phyloP scores from a whole-genome alignment of 257 asterid species.

The Thymus mandschuricus region DNA sequence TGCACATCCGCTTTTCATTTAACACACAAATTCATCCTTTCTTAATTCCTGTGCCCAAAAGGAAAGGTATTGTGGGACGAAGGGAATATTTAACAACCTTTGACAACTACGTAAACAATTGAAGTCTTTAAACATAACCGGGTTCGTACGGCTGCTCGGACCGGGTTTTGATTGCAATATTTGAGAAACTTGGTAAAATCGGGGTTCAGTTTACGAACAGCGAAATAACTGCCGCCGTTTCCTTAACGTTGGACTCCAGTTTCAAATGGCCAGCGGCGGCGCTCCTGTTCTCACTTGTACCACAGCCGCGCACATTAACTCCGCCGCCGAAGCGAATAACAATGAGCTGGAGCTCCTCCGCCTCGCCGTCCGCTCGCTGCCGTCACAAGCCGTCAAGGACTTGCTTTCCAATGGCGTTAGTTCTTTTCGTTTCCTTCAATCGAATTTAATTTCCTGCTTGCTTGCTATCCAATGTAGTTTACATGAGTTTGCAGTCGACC shows the following conservation, averaged over 20 bases:
- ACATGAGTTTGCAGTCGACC: neutral
- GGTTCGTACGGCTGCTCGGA: too few species aligned
- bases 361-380: conserved; percentile 54
- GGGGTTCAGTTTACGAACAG: neutral
- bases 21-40: too few species aligned
- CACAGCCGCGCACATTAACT: conserved; percentile 33
- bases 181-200: neutral
- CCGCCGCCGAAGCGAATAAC: conserved; percentile 24
- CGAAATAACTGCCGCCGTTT: conserved; percentile 28
- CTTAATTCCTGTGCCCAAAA: too few species aligned
- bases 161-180: too few species aligned
- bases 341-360: conserved; percentile 43
- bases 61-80: too few species aligned
- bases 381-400: conserved; percentile 57
- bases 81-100: too few species aligned
- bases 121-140: too few species aligned
- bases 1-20: too few species aligned
- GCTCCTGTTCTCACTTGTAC: conserved; percentile 33
- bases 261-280: conserved; percentile 46
- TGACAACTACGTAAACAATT: too few species aligned
- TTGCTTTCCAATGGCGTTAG: conserved; percentile 67
- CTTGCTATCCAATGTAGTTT: conserved; percentile 10
- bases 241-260: conserved; percentile 6
- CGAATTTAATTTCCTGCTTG: conserved; percentile 2
- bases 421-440: conserved; percentile 15